A percentile compares a stretch with the other conserved stretches of the same genome.
Conservation (phyloP, 108 stramenopile species). For the Schizochytrium sp. region DNA sequence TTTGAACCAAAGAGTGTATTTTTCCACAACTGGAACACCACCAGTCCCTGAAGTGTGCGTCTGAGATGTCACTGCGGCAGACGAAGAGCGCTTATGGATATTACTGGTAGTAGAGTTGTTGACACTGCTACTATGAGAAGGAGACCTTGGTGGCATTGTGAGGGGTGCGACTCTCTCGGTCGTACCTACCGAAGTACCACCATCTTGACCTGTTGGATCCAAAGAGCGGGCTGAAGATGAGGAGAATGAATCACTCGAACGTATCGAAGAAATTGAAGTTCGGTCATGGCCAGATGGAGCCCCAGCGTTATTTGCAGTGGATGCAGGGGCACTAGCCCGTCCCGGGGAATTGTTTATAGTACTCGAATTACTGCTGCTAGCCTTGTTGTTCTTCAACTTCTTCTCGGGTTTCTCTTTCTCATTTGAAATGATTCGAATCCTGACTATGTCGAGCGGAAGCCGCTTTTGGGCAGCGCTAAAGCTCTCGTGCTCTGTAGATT, state of each 20-base stretch:
- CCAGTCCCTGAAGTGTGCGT: background rate
- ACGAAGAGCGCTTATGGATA: background rate
- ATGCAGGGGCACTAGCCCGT: too few species aligned
- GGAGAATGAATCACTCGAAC: background rate
- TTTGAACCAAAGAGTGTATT: conserved; percentile 55
- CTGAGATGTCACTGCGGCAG: too few species aligned
- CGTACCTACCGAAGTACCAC: background rate
- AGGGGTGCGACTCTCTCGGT: too few species aligned
- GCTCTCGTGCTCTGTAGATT: conserved; percentile 8
- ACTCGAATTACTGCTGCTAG: background rate
- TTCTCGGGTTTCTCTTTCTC: conserved; percentile 29
- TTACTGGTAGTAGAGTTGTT: background rate
- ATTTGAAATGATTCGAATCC: conserved; percentile 13
- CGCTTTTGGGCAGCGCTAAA: conserved; percentile 50
- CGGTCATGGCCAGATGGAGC: background rate
- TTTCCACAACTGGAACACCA: conserved; percentile 1
- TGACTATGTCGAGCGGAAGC: conserved; percentile 45
- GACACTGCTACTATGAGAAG: background rate
- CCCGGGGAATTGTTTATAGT: too few species aligned
- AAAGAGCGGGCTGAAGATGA: conserved; percentile 3
- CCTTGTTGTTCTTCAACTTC: conserved; percentile 19
- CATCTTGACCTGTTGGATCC: background rate
- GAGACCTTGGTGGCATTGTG: background rate
- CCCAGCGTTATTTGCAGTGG: too few species aligned
- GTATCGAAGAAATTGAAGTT: background rate